phyloP scores from a whole-genome alignment of 2,329 filamentous ascomycete species.

The Akanthomyces lecanii region DNA sequence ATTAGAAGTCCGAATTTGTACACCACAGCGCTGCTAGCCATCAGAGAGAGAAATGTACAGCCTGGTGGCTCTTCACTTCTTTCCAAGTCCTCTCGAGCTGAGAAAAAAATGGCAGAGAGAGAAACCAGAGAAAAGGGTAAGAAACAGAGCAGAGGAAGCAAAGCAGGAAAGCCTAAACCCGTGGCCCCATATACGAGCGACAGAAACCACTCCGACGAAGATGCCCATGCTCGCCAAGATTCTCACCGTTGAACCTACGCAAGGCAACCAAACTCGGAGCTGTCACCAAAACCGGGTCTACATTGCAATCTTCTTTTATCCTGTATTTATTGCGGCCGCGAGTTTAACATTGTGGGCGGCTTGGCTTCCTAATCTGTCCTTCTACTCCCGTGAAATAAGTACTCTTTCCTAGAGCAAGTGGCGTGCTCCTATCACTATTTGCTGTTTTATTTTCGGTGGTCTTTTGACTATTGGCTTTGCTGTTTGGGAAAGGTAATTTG shows the following conservation, averaged over 20 bases:
- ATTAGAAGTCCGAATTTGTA: neutral
- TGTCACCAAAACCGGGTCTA: constrained; percentile 29
- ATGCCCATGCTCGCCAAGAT: constrained; percentile 17
- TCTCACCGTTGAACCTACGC: constrained; percentile 48
- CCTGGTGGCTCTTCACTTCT: neutral
- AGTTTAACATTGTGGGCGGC: constrained; percentile 46
- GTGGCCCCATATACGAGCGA: too few species aligned
- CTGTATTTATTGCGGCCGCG: constrained; percentile 45
- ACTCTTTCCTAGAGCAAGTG: constrained; percentile 37
- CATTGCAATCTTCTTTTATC: constrained; percentile 30
- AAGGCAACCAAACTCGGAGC: constrained; percentile 49
- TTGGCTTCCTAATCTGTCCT: constrained; percentile 48
- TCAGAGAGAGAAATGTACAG: neutral
- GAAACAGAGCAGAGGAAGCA: too few species aligned
- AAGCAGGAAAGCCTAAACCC: too few species aligned
- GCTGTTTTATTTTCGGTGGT: constrained; percentile 53
- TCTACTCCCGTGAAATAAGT: constrained; percentile 55
- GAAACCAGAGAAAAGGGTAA: too few species aligned
- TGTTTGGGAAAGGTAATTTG: constrained; percentile 50
- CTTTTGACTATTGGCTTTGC: constrained; percentile 48
- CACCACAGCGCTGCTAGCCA: neutral
- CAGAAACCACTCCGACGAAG: too few species aligned
- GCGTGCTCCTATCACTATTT: constrained; percentile 44
- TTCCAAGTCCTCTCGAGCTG: neutral
- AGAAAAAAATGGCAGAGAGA: neutral